Percentiles rank a stretch among this genome's conserved stretches.
phyloP scores from a whole-genome alignment of 2,329 filamentous ascomycete species.

The Dactylonectria macrodidyma region DNA sequence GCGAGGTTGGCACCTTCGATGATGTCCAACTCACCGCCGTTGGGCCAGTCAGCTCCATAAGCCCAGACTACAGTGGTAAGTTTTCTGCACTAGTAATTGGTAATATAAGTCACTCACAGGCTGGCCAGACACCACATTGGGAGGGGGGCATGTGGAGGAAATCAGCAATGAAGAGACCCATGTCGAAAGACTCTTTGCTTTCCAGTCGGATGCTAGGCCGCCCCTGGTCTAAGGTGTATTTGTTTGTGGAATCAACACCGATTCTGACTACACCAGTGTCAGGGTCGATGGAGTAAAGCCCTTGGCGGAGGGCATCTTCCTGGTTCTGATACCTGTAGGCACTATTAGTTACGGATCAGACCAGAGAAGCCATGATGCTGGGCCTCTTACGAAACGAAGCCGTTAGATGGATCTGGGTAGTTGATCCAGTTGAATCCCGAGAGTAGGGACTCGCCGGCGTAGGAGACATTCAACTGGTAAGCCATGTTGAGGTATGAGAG shows the following conservation, averaged over 20 bases:
- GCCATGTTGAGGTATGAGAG: slow-evolving; percentile 47
- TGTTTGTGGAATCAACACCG: slow-evolving; percentile 60
- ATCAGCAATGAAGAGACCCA: slow-evolving; percentile 80
- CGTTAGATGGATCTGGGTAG: slow-evolving; percentile 73
- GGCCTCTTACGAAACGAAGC: slow-evolving; percentile 74
- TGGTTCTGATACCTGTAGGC: slow-evolving; percentile 60
- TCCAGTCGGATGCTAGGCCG: slow-evolving; percentile 76
- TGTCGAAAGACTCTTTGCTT: slow-evolving; percentile 74
- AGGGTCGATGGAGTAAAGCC: slow-evolving; percentile 60
- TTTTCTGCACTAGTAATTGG: not conserved
- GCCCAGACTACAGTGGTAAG: slow-evolving; percentile 61
- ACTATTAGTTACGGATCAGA: slow-evolving; percentile 27
- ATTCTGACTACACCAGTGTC: slow-evolving; percentile 60
- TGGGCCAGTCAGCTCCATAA: slow-evolving; percentile 72
- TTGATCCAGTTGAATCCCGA: slow-evolving; percentile 66
- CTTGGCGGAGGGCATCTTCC: slow-evolving; percentile 55
- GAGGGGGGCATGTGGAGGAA: slow-evolving; percentile 81
- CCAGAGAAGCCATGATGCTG: slow-evolving; percentile 23
- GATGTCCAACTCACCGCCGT: slow-evolving; percentile 77
- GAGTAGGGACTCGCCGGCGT: slow-evolving; percentile 60
- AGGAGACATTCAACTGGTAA: slow-evolving; percentile 61
- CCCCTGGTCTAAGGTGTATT: slow-evolving; percentile 56
- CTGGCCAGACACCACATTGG: slow-evolving; percentile 81
- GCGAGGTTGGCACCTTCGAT: slow-evolving; percentile 78
- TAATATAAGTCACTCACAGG: slow-evolving; percentile 63